These are phyloP conservation scores for Cutaneotrichosporon cyanovorans DNA, from an alignment of 1,284 basidiomycete genomes.

Conservation along the genomic window DNA sequence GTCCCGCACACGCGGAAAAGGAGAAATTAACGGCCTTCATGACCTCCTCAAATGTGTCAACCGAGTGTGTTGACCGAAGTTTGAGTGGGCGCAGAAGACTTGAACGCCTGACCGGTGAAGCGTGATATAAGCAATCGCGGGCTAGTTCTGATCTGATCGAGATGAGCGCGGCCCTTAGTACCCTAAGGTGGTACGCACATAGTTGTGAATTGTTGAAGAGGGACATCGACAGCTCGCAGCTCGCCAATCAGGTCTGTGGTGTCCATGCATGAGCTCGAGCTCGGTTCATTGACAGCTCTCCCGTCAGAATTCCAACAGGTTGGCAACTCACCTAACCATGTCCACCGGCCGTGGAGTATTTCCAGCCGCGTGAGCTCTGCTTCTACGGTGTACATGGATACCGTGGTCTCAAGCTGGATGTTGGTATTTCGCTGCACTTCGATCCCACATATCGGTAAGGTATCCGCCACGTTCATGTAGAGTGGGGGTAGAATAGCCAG, in stretches of 20 bases:
- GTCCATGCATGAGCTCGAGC: constrained; percentile 2
- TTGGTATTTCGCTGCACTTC: too few species aligned
- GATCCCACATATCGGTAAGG: too few species aligned
- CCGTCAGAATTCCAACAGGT: too few species aligned
- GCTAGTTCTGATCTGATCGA: constrained; percentile 25
- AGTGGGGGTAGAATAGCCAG: too few species aligned
- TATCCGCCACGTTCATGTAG: too few species aligned
- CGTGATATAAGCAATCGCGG: constrained; percentile 1
- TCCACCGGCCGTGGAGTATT: constrained; percentile 25
- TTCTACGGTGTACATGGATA: too few species aligned
- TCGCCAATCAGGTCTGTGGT: constrained; percentile 15
- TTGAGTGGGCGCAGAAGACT: not conserved
- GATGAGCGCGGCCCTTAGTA: not conserved
- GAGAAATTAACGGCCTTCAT: too few species aligned
- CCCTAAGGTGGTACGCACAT: too few species aligned
- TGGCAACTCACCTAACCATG: constrained; percentile 34
- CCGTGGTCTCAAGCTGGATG: too few species aligned
- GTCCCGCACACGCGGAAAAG: too few species aligned
- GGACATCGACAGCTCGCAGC: constrained; percentile 27
- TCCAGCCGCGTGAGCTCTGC: constrained; percentile 6
- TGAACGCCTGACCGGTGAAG: not conserved
- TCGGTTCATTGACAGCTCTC: constrained; percentile 2
- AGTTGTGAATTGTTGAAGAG: constrained; percentile 26
- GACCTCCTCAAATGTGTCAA: too few species aligned
- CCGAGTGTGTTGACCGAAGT: too few species aligned